phyloP scores from a whole-genome alignment of 441 rosid genomes.

The Erodium texanum region DNA sequence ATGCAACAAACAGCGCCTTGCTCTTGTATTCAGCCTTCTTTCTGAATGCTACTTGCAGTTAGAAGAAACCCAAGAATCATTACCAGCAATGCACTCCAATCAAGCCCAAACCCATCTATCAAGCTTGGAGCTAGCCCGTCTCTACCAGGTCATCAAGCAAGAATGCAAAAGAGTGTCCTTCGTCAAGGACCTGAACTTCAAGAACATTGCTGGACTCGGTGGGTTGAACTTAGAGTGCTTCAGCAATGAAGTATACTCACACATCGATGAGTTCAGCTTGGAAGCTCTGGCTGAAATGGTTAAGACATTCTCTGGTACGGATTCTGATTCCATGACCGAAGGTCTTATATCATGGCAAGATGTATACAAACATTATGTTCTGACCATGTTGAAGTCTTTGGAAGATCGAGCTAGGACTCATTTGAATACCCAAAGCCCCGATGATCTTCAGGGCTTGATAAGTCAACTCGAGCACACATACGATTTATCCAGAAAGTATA shows the following conservation, averaged over 20 bases:
- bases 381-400: conserved; percentile 42
- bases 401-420: conserved; percentile 40
- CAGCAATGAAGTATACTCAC: conserved; percentile 54
- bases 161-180: conserved; percentile 81
- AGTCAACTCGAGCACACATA: conserved; percentile 64
- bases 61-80: conserved; percentile 43
- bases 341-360: conserved; percentile 62
- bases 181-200: conserved; percentile 71
- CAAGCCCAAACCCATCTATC: conserved; percentile 27
- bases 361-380: conserved; percentile 57
- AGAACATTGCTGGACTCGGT: conserved; percentile 59
- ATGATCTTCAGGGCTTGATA: conserved; percentile 55
- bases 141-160: conserved; percentile 54
- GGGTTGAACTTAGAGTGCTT: conserved; percentile 61
- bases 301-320: conserved; percentile 37
- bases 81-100: conserved; percentile 23
- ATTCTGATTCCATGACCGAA: conserved; percentile 38
- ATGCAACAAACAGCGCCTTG: conserved; percentile 72
- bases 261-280: conserved; percentile 48
- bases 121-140: conserved; percentile 33
- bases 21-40: conserved; percentile 62
- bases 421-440: conserved; percentile 44
- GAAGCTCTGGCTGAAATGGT: conserved; percentile 92
- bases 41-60: conserved; percentile 61
- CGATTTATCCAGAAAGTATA: conserved; percentile 44